Evolutionary conservation across 163 green algal species (phyloP).

Genomic region (Coccomyxa subellipsoidea): DNA sequence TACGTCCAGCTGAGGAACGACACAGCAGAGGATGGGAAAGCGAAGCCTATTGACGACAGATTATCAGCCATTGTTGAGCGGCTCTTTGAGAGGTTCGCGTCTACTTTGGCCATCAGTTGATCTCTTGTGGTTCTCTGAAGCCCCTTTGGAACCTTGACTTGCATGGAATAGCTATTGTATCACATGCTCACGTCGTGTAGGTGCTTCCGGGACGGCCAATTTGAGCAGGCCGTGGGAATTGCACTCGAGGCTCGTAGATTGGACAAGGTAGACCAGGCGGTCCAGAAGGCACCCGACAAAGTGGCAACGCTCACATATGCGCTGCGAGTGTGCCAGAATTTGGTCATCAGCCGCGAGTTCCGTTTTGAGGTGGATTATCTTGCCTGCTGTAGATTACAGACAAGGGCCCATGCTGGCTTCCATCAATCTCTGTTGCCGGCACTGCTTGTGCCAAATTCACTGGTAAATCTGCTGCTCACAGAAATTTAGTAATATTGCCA

Average conservation of each 20-base stretch:
- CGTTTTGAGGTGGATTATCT: conserved; percentile 73
- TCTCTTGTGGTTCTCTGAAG: not conserved
- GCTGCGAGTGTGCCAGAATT: conserved; percentile 74
- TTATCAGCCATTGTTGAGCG: conserved; percentile 89
- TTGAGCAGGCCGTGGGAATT: conserved; percentile 92
- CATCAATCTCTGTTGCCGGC: no score
- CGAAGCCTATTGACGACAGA: conserved; percentile 69
- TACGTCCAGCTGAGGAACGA: conserved; percentile 83
- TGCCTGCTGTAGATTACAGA: no score
- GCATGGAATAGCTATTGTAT: not conserved
- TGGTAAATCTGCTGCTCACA: no score
- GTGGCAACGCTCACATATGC: conserved; percentile 74
- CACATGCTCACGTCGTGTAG: conserved; percentile 33
- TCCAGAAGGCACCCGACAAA: conserved; percentile 30
- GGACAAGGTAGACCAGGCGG: conserved; percentile 81
- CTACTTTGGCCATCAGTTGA: no score
- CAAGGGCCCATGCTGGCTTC: no score
- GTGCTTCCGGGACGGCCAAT: conserved; percentile 81
- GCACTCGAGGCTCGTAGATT: conserved; percentile 86
- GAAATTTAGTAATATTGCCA: no score
- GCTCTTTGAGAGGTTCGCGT: conserved; percentile 84
- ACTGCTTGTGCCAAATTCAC: no score
- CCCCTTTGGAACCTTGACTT: not conserved
- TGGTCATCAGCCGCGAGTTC: conserved; percentile 82
- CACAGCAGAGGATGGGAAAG: conserved; percentile 43